phyloP scores from a whole-genome alignment of 1,284 basidiomycete species.

The Puccinia triticina region DNA sequence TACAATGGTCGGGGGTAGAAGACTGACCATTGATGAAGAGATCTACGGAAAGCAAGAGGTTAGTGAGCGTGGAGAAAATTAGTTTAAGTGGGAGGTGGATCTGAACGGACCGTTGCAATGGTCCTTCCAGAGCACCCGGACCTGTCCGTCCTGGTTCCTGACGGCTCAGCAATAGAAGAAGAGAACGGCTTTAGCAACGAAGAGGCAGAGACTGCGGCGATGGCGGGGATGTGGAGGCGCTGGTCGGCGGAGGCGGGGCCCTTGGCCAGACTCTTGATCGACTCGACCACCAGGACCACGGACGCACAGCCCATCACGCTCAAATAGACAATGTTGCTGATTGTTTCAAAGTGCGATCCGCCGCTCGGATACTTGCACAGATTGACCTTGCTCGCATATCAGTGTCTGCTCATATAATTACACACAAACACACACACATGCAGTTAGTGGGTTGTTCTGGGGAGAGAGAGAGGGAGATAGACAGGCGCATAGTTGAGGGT shows the following conservation, averaged over 20 bases:
- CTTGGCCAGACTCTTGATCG: conserved; percentile 20
- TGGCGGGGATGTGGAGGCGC: conserved; percentile 27
- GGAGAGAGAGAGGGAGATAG: no score
- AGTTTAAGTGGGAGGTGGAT: not conserved
- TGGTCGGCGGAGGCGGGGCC: not conserved
- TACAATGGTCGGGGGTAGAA: conserved; percentile 13
- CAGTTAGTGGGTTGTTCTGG: no score
- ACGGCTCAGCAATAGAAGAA: conserved; percentile 85
- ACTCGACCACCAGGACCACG: conserved; percentile 39
- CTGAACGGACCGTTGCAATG: conserved; percentile 63
- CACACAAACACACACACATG: not conserved
- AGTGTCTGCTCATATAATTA: conserved; percentile 22
- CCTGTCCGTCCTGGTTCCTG: conserved; percentile 80
- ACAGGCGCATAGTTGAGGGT: conserved; percentile 47
- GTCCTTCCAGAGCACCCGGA: conserved; percentile 91
- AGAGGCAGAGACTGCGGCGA: conserved; percentile 39
- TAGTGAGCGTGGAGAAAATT: not conserved
- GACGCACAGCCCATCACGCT: conserved; percentile 45
- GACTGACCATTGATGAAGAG: conserved; percentile 47
- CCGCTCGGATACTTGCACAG: conserved; percentile 80
- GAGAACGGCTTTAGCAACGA: conserved; percentile 73
- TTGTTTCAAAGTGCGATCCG: conserved; percentile 84
- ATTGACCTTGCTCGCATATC: conserved; percentile 41
- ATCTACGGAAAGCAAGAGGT: not conserved
- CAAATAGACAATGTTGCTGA: conserved; percentile 59